These are phyloP conservation scores for Neolecta irregularis DNA, from an alignment of 1,139 yeast genomes.

Conservation along the genomic window DNA sequence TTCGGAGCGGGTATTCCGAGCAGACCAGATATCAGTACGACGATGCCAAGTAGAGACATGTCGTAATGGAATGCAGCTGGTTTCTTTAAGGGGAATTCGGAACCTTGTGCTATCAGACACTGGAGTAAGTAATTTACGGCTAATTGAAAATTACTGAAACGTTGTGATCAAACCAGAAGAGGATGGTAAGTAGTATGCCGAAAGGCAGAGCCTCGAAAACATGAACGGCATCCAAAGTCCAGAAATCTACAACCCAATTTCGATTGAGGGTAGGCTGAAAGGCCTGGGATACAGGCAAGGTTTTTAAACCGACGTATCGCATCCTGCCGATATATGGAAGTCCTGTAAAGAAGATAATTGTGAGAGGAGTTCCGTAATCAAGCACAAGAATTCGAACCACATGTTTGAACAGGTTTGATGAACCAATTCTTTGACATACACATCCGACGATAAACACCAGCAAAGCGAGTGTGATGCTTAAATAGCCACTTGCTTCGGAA, in stretches of 20 bases:
- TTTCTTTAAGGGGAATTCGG: slow-evolving; percentile 62
- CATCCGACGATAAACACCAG: slow-evolving; percentile 64
- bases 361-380: slow-evolving; percentile 73
- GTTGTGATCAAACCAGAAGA: slow-evolving; percentile 89
- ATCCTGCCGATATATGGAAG: slow-evolving; percentile 72
- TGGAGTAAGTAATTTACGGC: background rate
- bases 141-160: slow-evolving; percentile 38
- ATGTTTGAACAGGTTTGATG: too few relatives aligned
- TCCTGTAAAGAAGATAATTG: slow-evolving; percentile 82
- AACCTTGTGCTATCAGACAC: slow-evolving; percentile 76
- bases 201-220: slow-evolving; percentile 85
- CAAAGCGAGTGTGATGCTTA: slow-evolving; percentile 58
- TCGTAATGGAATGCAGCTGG: slow-evolving; percentile 93
- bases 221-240: slow-evolving; percentile 58
- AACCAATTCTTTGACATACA: slow-evolving; percentile 44
- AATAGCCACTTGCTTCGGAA: slow-evolving; percentile 47
- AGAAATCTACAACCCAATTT: slow-evolving; percentile 67
- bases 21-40: slow-evolving; percentile 75
- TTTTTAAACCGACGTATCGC: slow-evolving; percentile 35
- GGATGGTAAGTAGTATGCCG: slow-evolving; percentile 64
- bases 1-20: slow-evolving; percentile 91
- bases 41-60: slow-evolving; percentile 63
- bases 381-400: slow-evolving; percentile 51
- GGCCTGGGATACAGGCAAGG: slow-evolving; percentile 55
- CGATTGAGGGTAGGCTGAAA: slow-evolving; percentile 46